Evolutionary conservation across 768 basidiomycete genomes (phyloP).

Genomic region (Lentinula guzmanii): DNA sequence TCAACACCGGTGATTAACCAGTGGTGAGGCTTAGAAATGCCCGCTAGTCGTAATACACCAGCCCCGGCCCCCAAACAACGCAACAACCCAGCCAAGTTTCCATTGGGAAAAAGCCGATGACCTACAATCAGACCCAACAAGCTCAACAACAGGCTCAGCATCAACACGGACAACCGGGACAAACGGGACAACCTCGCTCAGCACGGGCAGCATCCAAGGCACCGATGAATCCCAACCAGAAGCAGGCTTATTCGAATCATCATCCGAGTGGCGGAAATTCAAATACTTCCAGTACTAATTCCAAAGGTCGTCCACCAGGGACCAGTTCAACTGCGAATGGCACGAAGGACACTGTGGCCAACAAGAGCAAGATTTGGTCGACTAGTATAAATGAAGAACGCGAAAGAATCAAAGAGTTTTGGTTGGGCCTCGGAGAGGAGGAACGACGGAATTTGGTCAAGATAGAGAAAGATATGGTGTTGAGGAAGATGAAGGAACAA

Average conservation of each 20-base stretch:
- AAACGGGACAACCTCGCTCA: conserved; percentile 20
- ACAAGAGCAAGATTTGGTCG: conserved; percentile 87
- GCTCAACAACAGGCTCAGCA: conserved; percentile 23
- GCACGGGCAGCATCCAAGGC: conserved; percentile 50
- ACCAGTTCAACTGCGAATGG: conserved; percentile 6
- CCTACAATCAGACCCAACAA: conserved; percentile 43
- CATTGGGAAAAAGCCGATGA: conserved; percentile 91
- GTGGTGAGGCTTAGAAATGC: neutral
- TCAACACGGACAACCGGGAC: conserved; percentile 14
- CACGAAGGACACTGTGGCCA: conserved; percentile 21
- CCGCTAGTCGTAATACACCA: neutral
- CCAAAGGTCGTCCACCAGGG: conserved; percentile 17
- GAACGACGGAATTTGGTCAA: conserved; percentile 90
- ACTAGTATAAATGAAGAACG: conserved; percentile 90
- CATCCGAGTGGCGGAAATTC: conserved; percentile 27
- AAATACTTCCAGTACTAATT: conserved; percentile 18
- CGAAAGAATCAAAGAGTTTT: conserved; percentile 97
- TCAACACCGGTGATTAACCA: neutral
- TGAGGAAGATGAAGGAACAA: conserved; percentile 99
- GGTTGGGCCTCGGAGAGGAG: conserved; percentile 88
- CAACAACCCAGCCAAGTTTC: conserved; percentile 68
- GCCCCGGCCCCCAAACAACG: neutral
- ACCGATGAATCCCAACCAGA: conserved; percentile 46
- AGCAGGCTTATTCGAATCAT: conserved; percentile 32
- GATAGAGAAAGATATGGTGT: conserved; percentile 96